Base-by-base conservation (phyloP, 352 stramenopile species). In the Blastocystis sp. region DNA sequence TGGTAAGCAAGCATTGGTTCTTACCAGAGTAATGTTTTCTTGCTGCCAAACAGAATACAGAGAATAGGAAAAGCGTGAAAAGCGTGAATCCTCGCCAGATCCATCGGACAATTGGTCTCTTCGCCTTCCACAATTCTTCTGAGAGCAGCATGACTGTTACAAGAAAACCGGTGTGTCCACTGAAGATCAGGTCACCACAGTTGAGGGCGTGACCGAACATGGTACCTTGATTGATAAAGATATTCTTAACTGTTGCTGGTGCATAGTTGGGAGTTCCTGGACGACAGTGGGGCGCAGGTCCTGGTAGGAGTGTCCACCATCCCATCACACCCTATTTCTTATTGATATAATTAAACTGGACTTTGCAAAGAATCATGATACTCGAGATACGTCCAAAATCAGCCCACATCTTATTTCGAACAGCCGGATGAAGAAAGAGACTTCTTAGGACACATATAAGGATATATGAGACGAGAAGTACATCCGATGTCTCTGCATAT, bases 321-420 rank as follows among this genome's bases (percentile, higher is more conserved):
- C 77, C 77, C 77, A 88, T 77, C 30, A 88, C n/a, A 44, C 77
- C 77, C 77, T 88, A 37, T 6, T 11, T 27, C 11, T 78, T 24
- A 77, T 70, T 19, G n/a, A 0, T 15, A n/a, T 15, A 33, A 42
- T n/a, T 54, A 59, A 33, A 33, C 22, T 24, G 5, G 77, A 78
- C 77, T 33, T 88, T 88, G 62, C 77, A 70, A 42, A 88, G 37
- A 53, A 88, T 88, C 77, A 88, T 88, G 62, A 88, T 57, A 37
- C 77, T 88, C 7, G 77, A 27, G 27, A 88, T 88, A 6, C 77
- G 33, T n/a, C 77, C 77, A 88, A 88, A 88, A 53, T 88, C 77
- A 13, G 44, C 58, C 77, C 77, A 88, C 77, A 88, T 88, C 30
- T 88, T 88, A n/a, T 88, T 88, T 33, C 77, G 77, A n/a, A 88